Conservation (phyloP, 2,329 filamentous ascomycete genomes). For the Colletotrichum siamense region DNA sequence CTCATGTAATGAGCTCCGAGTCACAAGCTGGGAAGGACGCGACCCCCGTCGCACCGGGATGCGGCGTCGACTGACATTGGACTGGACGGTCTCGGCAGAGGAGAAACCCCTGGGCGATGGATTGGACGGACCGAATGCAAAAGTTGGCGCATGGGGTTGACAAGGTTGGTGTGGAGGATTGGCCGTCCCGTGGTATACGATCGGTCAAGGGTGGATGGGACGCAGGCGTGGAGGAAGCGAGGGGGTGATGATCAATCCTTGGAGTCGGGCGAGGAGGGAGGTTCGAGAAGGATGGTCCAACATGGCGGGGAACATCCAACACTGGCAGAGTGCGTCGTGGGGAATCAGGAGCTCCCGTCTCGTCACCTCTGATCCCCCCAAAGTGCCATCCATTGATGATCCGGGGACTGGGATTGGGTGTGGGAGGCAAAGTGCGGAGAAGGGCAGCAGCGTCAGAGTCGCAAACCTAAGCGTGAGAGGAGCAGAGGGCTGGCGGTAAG, state of each 20-base stretch:
- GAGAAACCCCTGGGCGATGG: not conserved
- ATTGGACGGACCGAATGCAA: slow-evolving; percentile 21
- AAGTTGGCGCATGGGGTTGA: slow-evolving; percentile 17
- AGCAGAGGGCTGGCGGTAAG: not conserved
- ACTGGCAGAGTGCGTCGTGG: not conserved
- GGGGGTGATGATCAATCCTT: slow-evolving; percentile 5
- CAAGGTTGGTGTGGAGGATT: slow-evolving; percentile 17
- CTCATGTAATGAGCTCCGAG: not conserved
- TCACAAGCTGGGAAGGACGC: not conserved
- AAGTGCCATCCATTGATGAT: not conserved
- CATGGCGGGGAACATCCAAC: not conserved
- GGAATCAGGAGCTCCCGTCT: not conserved
- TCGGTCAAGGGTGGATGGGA: not conserved
- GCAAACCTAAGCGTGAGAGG: not conserved
- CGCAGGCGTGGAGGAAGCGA: not conserved
- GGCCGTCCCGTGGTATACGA: not conserved
- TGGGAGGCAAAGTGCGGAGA: slow-evolving; percentile 3
- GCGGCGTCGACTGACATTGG: slow-evolving; percentile 13
- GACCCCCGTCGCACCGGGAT: slow-evolving; percentile 1
- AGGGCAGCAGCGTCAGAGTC: not conserved
- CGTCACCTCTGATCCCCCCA: not conserved
- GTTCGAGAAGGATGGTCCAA: not conserved
- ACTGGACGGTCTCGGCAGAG: not conserved
- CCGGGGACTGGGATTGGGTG: not conserved
- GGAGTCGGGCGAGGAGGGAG: not conserved